Evolutionary conservation across 1,284 basidiomycete species (phyloP), one percentile per base, ranked within the genome.

Genomic region (Rhodotorula sp.): DNA sequence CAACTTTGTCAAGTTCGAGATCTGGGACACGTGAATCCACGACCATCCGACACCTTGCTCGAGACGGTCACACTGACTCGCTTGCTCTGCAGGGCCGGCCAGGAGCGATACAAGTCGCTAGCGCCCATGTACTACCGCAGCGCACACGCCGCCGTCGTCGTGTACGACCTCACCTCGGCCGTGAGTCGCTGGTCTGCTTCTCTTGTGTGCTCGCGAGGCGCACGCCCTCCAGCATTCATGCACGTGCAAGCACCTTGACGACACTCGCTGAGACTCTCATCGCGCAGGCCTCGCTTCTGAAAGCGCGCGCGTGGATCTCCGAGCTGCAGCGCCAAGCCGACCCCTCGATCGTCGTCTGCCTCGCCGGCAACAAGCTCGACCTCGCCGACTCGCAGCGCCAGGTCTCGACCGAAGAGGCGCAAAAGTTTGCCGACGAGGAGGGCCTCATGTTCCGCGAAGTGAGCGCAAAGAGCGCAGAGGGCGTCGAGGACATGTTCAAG

Each of bases 241-340:
- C 34, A n/a, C 48, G 16, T 41, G 19, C 58, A 41, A 27, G 16
- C 46, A 53, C 23, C 50, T 41, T 13, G n/a, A 2, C 34, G 17
- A 7, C 27, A 62, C 58, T 63, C 7, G 44, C 54, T 42, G n/a
- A 23, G 2, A 14, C 34, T 44, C 48, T 21, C 41, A 27, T 12
- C 25, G 9, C 53, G 27, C 72, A 85, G 69, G 87, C 91, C 70
- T 97, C 93, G 78, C 87, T 99, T 73, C 95, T 98, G 83, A 99
- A 99, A 83, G 96, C 96, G 70, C 97, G 98, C 84, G 92, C 93
- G 50, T 99, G 96, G 96, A 95, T 99, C 77, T 97, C 98, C 84
- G 96, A 99, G 84, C 87, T 99, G 23, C 97, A 99, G 82, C 89
- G 97, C 74, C 96, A 99, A 82, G 96, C 97, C 60, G 97, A 97